Evolutionary conservation across 495 filamentous ascomycete species (phyloP).

Genomic region (Aspergillus conjunctus): DNA sequence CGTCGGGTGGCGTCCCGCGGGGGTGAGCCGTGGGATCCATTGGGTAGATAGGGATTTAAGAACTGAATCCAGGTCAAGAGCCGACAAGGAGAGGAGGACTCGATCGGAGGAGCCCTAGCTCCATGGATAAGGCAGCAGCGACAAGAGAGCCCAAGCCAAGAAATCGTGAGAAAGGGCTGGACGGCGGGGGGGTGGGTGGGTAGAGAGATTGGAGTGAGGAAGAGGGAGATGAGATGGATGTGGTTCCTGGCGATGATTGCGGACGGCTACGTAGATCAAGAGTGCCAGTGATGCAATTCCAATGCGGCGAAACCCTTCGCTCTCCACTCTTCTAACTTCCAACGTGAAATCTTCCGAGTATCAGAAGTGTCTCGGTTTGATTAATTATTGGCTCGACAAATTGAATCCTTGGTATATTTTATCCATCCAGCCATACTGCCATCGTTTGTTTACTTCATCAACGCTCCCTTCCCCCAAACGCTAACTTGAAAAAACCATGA

Average conservation of each 20-base stretch:
- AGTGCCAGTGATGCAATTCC: slow-evolving; percentile 30
- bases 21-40: slow-evolving; percentile 45
- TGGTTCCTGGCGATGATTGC: slow-evolving; percentile 22
- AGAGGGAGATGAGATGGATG: slow-evolving; percentile 9
- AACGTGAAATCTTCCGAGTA: background rate
- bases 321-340: background rate
- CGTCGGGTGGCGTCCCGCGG: slow-evolving; percentile 40
- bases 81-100: slow-evolving; percentile 19
- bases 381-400: too few relatives aligned
- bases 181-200: slow-evolving; percentile 10
- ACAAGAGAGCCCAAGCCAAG: background rate
- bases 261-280: slow-evolving; percentile 30
- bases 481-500: background rate
- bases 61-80: slow-evolving; percentile 16
- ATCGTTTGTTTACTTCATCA: too few relatives aligned
- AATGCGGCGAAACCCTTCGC: background rate
- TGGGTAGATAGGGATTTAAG: slow-evolving; percentile 11
- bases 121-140: slow-evolving; percentile 23
- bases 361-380: background rate
- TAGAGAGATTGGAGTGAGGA: background rate
- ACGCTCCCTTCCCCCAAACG: too few relatives aligned
- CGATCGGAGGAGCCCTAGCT: slow-evolving; percentile 21
- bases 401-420: too few relatives aligned
- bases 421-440: too few relatives aligned
- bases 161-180: slow-evolving; percentile 8